These are phyloP conservation scores for Cyclotella baltica DNA, from an alignment of 108 stramenopile genomes.

Conservation along the genomic window DNA sequence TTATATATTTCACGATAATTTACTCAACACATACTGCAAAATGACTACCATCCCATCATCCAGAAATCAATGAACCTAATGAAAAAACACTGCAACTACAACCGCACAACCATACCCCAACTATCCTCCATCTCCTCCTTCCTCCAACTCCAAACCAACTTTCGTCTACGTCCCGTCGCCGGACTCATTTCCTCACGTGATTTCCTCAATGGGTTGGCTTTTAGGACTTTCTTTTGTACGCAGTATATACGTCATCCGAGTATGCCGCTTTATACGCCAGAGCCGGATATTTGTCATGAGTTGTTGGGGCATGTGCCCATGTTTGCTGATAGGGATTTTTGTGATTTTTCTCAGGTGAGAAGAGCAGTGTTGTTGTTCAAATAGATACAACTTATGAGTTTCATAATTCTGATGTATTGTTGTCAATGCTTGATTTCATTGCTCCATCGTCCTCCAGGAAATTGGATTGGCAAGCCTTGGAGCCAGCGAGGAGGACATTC, in stretches of 20 bases:
- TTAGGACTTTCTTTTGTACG: slow-evolving; percentile 95
- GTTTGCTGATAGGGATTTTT: slow-evolving; percentile 97
- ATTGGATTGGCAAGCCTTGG: slow-evolving; percentile 96
- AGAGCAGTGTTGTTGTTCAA: background rate
- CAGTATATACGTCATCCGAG: slow-evolving; percentile 96
- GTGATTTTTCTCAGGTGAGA: slow-evolving; percentile 82
- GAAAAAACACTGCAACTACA: slow-evolving; percentile 89
- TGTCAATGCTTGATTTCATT: background rate
- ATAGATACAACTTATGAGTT: background rate
- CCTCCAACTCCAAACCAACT: slow-evolving; percentile 78
- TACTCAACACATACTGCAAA: background rate
- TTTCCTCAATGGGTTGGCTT: slow-evolving; percentile 96
- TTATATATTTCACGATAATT: slow-evolving; percentile 9
- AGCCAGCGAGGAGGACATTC: slow-evolving; percentile 92
- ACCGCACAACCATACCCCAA: slow-evolving; percentile 88
- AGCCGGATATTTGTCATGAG: slow-evolving; percentile 98
- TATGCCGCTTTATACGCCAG: slow-evolving; percentile 90
- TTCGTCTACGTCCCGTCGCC: slow-evolving; percentile 92
- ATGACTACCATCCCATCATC: background rate
- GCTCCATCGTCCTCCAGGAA: slow-evolving; percentile 68
- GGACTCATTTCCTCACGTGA: slow-evolving; percentile 96
- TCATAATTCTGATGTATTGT: background rate
- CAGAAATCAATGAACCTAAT: slow-evolving; percentile 72
- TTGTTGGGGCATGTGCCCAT: slow-evolving; percentile 89
- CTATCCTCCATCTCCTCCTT: slow-evolving; percentile 87